phyloP scores from a whole-genome alignment of 192 early-diverging fungal genomes.

The Podila epigama region DNA sequence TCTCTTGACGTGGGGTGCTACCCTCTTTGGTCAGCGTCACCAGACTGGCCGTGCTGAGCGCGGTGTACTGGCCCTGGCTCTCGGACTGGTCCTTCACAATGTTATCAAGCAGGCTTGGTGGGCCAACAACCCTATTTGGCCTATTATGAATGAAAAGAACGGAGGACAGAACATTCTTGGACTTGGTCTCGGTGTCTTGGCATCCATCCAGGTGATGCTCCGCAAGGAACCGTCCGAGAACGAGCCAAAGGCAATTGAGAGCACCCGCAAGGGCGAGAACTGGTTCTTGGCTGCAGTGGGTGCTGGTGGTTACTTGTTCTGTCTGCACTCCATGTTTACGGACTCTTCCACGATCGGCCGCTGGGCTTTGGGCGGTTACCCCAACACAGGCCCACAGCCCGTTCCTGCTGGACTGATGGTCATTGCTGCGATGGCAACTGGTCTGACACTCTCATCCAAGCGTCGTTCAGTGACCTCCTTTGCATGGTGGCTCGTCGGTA shows the following conservation, averaged over 20 bases:
- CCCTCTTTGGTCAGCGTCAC: conserved; percentile 61
- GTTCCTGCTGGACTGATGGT: conserved; percentile 76
- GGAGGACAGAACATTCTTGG: conserved; percentile 77
- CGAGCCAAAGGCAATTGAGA: conserved; percentile 19
- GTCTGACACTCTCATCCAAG: conserved; percentile 58
- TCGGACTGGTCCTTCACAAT: conserved; percentile 73
- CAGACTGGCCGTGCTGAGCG: conserved; percentile 66
- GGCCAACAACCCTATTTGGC: conserved; percentile 84
- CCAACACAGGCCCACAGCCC: conserved; percentile 74
- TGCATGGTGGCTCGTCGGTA: conserved; percentile 68
- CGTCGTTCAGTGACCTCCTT: conserved; percentile 53
- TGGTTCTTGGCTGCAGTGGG: conserved; percentile 65
- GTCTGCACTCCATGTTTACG: conserved; percentile 77
- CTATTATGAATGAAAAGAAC: conserved; percentile 77
- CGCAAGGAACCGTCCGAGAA: conserved; percentile 43
- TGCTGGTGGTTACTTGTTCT: conserved; percentile 72
- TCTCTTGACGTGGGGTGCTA: conserved; percentile 63
- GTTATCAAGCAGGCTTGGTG: conserved; percentile 78
- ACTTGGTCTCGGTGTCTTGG: conserved; percentile 66
- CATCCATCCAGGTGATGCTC: conserved; percentile 62
- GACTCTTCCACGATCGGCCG: conserved; percentile 78
- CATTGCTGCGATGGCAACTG: conserved; percentile 63
- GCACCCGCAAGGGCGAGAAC: conserved; percentile 22
- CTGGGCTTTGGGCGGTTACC: conserved; percentile 80
- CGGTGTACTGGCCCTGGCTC: conserved; percentile 67